These are phyloP conservation scores for Heterobasidion parviporum DNA, from an alignment of 1,284 basidiomycete genomes.

Conservation along the genomic window DNA sequence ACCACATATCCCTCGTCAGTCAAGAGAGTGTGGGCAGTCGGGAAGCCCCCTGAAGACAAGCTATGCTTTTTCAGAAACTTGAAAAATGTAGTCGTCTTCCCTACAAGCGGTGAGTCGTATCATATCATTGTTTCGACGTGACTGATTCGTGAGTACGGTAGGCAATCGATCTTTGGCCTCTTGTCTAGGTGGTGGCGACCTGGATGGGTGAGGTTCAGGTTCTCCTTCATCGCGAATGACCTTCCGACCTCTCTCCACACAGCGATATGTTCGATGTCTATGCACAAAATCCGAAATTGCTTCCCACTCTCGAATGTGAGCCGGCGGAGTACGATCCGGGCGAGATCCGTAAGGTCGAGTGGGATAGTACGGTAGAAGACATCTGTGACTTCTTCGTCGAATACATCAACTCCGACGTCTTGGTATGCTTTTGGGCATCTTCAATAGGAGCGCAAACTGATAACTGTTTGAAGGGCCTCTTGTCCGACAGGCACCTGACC, in stretches of 20 bases:
- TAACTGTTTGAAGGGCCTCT: slow-evolving; percentile 41
- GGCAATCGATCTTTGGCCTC: neutral
- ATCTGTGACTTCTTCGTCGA: slow-evolving; percentile 78
- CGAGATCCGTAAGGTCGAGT: slow-evolving; percentile 19
- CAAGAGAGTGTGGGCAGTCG: slow-evolving; percentile 63
- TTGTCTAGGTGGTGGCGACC: slow-evolving; percentile 27
- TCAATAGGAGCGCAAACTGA: neutral
- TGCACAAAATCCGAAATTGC: slow-evolving; percentile 32
- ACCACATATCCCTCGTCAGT: slow-evolving; percentile 29
- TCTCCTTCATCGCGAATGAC: neutral
- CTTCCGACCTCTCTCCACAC: neutral
- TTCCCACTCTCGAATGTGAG: slow-evolving; percentile 38
- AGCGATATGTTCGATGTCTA: slow-evolving; percentile 29
- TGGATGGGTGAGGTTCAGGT: slow-evolving; percentile 51
- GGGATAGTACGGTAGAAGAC: slow-evolving; percentile 60
- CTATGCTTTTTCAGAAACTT: slow-evolving; percentile 54
- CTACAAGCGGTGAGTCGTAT: slow-evolving; percentile 46
- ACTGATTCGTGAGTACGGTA: neutral
- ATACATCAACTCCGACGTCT: slow-evolving; percentile 73
- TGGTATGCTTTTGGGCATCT: slow-evolving; percentile 32
- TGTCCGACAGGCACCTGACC: slow-evolving; percentile 61
- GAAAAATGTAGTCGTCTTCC: slow-evolving; percentile 68
- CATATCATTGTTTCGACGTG: neutral
- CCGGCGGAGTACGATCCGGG: slow-evolving; percentile 48
- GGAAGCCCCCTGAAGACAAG: slow-evolving; percentile 50